phyloP scores from a whole-genome alignment of 2,329 filamentous ascomycete genomes.

The Hypoxylon sp. region DNA sequence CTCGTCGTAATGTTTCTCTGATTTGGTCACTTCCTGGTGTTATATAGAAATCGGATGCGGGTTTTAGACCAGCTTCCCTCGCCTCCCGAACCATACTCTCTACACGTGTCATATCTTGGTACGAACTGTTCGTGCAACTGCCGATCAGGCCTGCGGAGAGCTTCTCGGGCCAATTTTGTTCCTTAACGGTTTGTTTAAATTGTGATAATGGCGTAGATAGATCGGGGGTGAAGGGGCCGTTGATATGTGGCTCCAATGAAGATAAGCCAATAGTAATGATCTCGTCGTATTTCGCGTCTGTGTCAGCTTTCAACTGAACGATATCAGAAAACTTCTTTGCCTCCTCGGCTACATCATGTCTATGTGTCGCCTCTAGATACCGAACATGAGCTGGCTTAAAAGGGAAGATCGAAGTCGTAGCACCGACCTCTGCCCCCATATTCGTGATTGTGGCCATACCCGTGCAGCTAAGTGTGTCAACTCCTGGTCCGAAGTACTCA shows the following conservation, averaged over 20 bases:
- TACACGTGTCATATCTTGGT: slow-evolving; percentile 97
- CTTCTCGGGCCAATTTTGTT: slow-evolving; percentile 90
- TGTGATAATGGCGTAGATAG: slow-evolving; percentile 91
- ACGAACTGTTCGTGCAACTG: slow-evolving; percentile 98
- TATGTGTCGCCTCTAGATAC: slow-evolving; percentile 88
- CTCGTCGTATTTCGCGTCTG: slow-evolving; percentile 89
- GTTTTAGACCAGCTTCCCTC: slow-evolving; percentile 87
- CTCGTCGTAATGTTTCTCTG: slow-evolving; percentile 90
- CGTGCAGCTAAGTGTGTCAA: slow-evolving; percentile 89
- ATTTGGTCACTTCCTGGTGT: slow-evolving; percentile 98
- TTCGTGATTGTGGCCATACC: slow-evolving; percentile 95
- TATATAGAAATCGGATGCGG: slow-evolving; percentile 93
- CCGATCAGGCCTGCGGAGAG: slow-evolving; percentile 96
- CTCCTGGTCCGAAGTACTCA: slow-evolving; percentile 92
- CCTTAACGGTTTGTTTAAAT: slow-evolving; percentile 87
- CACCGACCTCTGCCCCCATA: slow-evolving; percentile 92
- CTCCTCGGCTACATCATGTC: slow-evolving; percentile 78
- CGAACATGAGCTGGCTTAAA: slow-evolving; percentile 87
- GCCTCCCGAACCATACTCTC: slow-evolving; percentile 95
- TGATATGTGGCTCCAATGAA: slow-evolving; percentile 93
- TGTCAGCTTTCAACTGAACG: slow-evolving; percentile 80
- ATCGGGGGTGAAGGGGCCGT: slow-evolving; percentile 96
- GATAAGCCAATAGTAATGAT: slow-evolving; percentile 92
- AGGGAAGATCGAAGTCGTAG: slow-evolving; percentile 96
- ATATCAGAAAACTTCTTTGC: slow-evolving; percentile 68